phyloP scores from a whole-genome alignment of 2,329 filamentous ascomycete genomes.

The Celoporthe dispersa region DNA sequence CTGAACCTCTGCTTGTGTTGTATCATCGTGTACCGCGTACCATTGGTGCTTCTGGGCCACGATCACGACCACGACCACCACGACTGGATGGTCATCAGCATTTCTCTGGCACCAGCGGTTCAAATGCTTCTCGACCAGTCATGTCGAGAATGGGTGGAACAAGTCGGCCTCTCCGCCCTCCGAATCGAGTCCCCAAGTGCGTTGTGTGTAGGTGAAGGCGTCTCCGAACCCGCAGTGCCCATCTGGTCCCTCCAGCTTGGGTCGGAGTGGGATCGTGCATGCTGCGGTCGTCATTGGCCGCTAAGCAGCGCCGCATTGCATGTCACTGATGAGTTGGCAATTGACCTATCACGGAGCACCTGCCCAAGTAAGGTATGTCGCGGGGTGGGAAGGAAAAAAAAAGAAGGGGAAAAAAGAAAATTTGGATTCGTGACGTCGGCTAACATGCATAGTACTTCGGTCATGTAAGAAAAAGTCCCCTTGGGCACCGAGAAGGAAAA shows the following conservation, averaged over 20 bases:
- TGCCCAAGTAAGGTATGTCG: slow-evolving; percentile 23
- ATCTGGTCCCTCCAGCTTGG: slow-evolving; percentile 5
- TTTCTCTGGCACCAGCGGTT: not conserved
- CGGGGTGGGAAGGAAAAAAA: not conserved
- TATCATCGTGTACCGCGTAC: not conserved
- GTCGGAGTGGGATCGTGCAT: slow-evolving; percentile 16
- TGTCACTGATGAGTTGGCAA: slow-evolving; percentile 31
- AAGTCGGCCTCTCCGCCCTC: not conserved
- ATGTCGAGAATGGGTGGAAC: not conserved
- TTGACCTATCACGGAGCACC: slow-evolving; percentile 29
- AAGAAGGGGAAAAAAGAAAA: not conserved
- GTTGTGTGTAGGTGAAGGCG: slow-evolving; percentile 2
- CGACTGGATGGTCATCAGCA: not conserved
- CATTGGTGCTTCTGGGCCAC: not conserved
- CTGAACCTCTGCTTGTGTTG: not conserved
- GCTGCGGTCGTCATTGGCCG: slow-evolving; percentile 30
- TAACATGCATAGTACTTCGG: not conserved
- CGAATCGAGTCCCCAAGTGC: not conserved
- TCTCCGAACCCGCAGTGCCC: not conserved
- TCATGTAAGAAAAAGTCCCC: not conserved
- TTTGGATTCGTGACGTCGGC: not conserved
- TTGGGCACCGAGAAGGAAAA: not conserved
- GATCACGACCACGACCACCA: not conserved
- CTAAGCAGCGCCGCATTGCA: slow-evolving; percentile 20
- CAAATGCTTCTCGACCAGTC: not conserved